These are phyloP conservation scores for Geranium rotundifolium DNA, from an alignment of 345 rosid genomes.

Conservation along the genomic window DNA sequence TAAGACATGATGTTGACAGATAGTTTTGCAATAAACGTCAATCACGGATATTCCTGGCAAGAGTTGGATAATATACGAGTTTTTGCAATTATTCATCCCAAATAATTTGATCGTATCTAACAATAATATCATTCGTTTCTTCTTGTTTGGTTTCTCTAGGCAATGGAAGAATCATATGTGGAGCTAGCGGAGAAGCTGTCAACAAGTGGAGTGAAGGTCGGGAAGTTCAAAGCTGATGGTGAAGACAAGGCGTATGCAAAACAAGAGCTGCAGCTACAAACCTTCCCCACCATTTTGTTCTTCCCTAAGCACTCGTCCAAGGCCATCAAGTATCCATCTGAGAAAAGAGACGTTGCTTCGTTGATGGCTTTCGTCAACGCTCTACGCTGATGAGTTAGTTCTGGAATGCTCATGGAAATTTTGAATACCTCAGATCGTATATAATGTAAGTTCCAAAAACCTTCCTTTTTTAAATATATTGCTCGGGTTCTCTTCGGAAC, in stretches of 20 bases:
- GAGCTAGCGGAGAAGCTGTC: constrained; percentile 69
- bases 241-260: constrained; percentile 77
- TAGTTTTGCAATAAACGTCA: too few relatives aligned
- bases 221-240: constrained; percentile 77
- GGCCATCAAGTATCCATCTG: constrained; percentile 72
- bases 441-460: too few relatives aligned
- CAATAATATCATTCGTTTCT: too few relatives aligned
- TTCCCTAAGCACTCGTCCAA: constrained; percentile 63
- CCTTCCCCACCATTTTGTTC: constrained; percentile 79
- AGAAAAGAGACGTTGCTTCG: constrained; percentile 87
- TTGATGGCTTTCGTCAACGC: constrained; percentile 74
- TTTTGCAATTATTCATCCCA: too few relatives aligned
- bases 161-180: constrained; percentile 67
- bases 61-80: too few relatives aligned
- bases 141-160: too few relatives aligned
- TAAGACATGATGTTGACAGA: too few relatives aligned
- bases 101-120: not conserved
- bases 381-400: constrained; percentile 34
- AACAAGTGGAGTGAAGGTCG: constrained; percentile 76
- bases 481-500: too few relatives aligned
- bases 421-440: too few relatives aligned
- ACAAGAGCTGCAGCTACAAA: constrained; percentile 59
- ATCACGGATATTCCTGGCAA: too few relatives aligned
- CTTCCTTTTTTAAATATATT: too few relatives aligned
- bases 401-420: too few relatives aligned